Evolutionary conservation across 371 early-diverging fungal genomes (phyloP).

Genomic region (Rhizopus delemar): DNA sequence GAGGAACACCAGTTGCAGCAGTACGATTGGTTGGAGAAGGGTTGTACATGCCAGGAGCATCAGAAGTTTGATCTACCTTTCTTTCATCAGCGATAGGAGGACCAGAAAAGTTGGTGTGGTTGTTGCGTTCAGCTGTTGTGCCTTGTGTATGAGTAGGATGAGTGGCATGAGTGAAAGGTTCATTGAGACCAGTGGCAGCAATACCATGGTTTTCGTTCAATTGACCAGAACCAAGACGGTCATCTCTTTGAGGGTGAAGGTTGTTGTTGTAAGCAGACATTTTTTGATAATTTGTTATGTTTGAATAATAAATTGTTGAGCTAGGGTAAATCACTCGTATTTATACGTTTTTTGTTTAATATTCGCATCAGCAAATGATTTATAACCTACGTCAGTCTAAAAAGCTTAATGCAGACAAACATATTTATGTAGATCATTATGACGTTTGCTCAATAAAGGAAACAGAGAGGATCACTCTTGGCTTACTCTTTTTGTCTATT

Average conservation of each 20-base stretch:
- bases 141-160: conserved; percentile 8
- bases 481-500: neutral
- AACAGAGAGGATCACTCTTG: neutral
- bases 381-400: neutral
- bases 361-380: neutral
- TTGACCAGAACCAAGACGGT: conserved; percentile 2
- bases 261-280: conserved; percentile 2
- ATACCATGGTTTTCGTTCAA: conserved; percentile 34
- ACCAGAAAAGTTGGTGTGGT: conserved; percentile 15
- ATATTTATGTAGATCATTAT: neutral
- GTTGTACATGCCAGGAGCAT: conserved; percentile 13
- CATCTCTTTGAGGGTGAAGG: neutral
- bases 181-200: conserved; percentile 27
- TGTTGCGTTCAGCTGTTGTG: conserved; percentile 10
- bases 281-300: no score
- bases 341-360: neutral
- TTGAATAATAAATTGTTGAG: neutral
- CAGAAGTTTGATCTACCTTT: conserved; percentile 17
- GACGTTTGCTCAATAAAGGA: neutral
- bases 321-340: neutral
- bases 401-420: no score
- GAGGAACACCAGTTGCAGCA: conserved; percentile 24
- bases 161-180: conserved; percentile 13
- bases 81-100: conserved; percentile 10
- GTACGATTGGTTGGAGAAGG: conserved; percentile 18